These are phyloP conservation scores for Blastobotrys muscicola DNA, from an alignment of 805 yeast species.

Conservation along the genomic window DNA sequence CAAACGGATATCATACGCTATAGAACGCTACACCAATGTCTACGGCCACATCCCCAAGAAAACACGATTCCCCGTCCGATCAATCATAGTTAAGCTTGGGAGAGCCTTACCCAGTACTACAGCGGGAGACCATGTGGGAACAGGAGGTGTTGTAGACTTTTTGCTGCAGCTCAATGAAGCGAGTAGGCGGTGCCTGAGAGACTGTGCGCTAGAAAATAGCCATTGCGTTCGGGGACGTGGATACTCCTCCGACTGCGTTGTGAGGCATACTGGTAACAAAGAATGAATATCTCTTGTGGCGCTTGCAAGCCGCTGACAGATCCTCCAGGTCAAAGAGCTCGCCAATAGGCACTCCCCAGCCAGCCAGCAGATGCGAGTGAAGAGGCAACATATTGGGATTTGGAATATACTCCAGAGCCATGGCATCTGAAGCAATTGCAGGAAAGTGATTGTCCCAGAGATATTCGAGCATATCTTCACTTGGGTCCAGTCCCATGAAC, in stretches of 20 bases:
- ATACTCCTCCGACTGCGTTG: slow-evolving; percentile 29
- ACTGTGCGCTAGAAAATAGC: slow-evolving; percentile 23
- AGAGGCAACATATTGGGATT: slow-evolving; percentile 4
- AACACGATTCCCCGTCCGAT: too few relatives aligned
- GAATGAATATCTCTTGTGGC: slow-evolving; percentile 23
- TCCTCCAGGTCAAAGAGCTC: slow-evolving; percentile 28
- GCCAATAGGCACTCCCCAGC: slow-evolving; percentile 31
- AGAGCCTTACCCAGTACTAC: too few relatives aligned
- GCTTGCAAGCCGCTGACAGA: slow-evolving; percentile 22
- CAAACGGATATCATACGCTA: too few relatives aligned
- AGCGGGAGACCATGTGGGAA: too few relatives aligned
- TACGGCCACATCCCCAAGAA: too few relatives aligned
- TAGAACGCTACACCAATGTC: too few relatives aligned
- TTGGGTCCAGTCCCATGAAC: slow-evolving; percentile 21
- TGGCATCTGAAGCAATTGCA: slow-evolving; percentile 25
- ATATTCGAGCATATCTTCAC: slow-evolving; percentile 21
- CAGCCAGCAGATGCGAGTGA: slow-evolving; percentile 18
- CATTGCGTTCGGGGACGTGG: slow-evolving; percentile 37
- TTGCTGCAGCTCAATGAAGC: too few relatives aligned
- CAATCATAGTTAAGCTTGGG: too few relatives aligned
- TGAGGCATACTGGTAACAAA: slow-evolving; percentile 28
- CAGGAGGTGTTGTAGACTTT: too few relatives aligned
- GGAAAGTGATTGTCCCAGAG: slow-evolving; percentile 24
- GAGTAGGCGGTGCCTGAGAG: too few relatives aligned
- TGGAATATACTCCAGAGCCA: slow-evolving; percentile 24